These are phyloP conservation scores for Pelargonium nanum DNA, from an alignment of 345 rosid species.

Conservation along the genomic window DNA sequence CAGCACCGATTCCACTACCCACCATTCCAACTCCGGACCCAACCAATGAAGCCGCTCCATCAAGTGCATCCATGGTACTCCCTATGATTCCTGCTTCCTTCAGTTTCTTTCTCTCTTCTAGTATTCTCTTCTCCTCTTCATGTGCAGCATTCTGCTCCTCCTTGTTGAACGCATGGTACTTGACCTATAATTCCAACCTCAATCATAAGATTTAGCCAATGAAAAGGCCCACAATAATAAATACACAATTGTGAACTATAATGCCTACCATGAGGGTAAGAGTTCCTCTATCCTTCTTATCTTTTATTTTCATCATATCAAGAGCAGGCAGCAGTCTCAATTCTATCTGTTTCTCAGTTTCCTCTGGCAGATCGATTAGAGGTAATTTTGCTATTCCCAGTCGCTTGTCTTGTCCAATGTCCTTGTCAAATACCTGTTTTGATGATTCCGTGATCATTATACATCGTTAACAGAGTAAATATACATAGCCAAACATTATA, in stretches of 20 bases:
- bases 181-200: conserved; percentile 24
- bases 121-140: conserved; percentile 75
- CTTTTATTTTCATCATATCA: conserved; percentile 85
- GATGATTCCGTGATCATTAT: conserved; percentile 10
- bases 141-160: conserved; percentile 82
- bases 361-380: conserved; percentile 48
- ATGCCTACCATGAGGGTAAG: conserved; percentile 57
- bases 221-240: neutral
- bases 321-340: conserved; percentile 71
- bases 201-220: neutral
- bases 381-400: conserved; percentile 74
- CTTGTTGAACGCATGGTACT: conserved; percentile 58
- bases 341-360: conserved; percentile 41
- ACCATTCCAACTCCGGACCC: conserved; percentile 49
- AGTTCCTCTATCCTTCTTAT: conserved; percentile 92
- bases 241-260: neutral
- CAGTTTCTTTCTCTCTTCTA: conserved; percentile 70
- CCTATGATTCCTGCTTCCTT: conserved; percentile 92
- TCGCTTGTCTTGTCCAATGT: conserved; percentile 87
- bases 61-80: conserved; percentile 79
- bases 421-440: conserved; percentile 77
- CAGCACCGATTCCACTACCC: conserved; percentile 53
- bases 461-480: neutral
- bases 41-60: conserved; percentile 51
- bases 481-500: no score